phyloP scores from a whole-genome alignment of 495 filamentous ascomycete genomes.

The Daldinia vernicosa region DNA sequence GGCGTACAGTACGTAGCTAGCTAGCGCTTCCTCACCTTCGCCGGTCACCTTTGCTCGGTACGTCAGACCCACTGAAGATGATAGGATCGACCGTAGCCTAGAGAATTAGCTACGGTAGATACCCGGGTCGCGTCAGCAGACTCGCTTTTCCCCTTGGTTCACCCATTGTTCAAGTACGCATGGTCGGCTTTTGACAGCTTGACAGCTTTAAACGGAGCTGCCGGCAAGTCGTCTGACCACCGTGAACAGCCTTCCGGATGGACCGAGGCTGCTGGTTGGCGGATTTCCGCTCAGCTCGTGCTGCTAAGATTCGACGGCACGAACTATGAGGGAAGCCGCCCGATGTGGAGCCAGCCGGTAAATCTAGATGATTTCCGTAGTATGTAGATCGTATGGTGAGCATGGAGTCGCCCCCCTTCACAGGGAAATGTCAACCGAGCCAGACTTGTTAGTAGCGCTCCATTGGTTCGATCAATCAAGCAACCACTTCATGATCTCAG shows the following conservation, averaged over 20 bases:
- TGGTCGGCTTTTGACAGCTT: conserved; percentile 20
- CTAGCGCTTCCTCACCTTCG: conserved; percentile 31
- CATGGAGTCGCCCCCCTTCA: conserved; percentile 1
- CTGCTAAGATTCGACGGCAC: conserved; percentile 11
- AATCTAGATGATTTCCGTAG: conserved; percentile 42
- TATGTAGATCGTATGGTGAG: conserved; percentile 35
- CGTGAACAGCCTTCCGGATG: conserved; percentile 31
- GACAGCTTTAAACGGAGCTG: conserved; percentile 19
- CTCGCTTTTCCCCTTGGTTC: conserved; percentile 32
- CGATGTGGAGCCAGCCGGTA: conserved; percentile 23
- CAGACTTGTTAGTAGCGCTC: conserved; percentile 10
- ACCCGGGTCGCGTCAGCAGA: conserved; percentile 35
- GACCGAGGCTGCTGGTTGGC: conserved; percentile 31
- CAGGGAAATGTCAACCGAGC: conserved; percentile 11
- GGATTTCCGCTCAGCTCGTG: conserved; percentile 33
- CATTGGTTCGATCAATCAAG: conserved; percentile 38
- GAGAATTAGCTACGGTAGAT: conserved; percentile 38
- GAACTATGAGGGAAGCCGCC: conserved; percentile 14
- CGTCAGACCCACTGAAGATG: conserved; percentile 20
- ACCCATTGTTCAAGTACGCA: conserved; percentile 15
- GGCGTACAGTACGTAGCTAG: conserved; percentile 24
- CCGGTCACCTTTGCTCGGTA: conserved; percentile 42
- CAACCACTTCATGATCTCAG: conserved; percentile 33
- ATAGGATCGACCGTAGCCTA: conserved; percentile 36
- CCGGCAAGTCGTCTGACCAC: conserved; percentile 31